Conservation (phyloP, 495 filamentous ascomycete genomes). For the Podospora pseudoanserina region DNA sequence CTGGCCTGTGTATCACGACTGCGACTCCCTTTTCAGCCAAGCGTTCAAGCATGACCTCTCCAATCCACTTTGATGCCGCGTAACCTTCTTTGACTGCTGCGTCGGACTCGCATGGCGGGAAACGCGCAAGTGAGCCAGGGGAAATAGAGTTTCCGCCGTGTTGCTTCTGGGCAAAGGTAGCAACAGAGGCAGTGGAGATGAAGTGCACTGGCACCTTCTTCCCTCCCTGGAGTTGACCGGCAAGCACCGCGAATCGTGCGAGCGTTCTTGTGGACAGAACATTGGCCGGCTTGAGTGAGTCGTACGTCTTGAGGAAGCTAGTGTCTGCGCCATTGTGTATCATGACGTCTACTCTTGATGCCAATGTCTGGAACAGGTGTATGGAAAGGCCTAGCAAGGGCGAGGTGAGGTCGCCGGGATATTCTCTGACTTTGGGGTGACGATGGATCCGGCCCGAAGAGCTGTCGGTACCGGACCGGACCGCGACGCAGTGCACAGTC, state of each 20-base stretch:
- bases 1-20: background rate
- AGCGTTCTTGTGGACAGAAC: conserved; percentile 24
- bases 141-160: background rate
- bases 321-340: conserved; percentile 26
- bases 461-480: background rate
- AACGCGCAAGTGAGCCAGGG: background rate
- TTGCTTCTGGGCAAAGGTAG: background rate
- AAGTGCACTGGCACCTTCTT: conserved; percentile 23
- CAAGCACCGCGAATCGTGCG: conserved; percentile 19
- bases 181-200: conserved; percentile 19
- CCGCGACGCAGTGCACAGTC: background rate
- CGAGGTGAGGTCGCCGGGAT: background rate
- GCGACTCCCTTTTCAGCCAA: background rate
- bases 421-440: background rate
- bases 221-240: background rate
- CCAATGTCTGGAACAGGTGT: background rate
- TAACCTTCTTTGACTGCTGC: background rate
- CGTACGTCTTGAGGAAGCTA: conserved; percentile 27
- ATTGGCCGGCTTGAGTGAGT: conserved; percentile 19
- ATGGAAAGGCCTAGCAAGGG: background rate
- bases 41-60: background rate
- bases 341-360: conserved; percentile 3
- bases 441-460: too few relatives aligned
- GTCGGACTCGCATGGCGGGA: background rate
- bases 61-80: background rate